Percentiles rank a stretch among this genome's conserved stretches.
These are phyloP conservation scores for Apophysomyces elegans DNA, from an alignment of 371 early-diverging fungal genomes.

Conservation along the genomic window DNA sequence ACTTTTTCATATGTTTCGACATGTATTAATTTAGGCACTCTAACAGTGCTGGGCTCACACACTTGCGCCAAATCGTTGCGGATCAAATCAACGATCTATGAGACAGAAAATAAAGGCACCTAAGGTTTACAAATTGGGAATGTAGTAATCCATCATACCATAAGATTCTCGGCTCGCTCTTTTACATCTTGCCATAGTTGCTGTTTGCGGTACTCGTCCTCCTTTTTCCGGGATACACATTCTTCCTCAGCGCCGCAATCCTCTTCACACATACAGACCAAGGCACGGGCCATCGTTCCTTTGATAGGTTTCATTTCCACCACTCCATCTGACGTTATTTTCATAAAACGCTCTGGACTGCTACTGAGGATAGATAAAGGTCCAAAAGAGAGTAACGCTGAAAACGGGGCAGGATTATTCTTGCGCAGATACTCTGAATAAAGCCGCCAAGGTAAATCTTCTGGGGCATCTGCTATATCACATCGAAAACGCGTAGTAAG, in stretches of 20 bases:
- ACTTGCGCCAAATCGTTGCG: conserved; percentile 89
- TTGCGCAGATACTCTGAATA: conserved; percentile 70
- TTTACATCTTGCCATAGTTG: conserved; percentile 78
- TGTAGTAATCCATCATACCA: conserved; percentile 59
- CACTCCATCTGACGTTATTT: conserved; percentile 52
- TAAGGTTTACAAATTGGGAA: neutral
- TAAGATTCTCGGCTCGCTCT: conserved; percentile 94
- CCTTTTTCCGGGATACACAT: conserved; percentile 33
- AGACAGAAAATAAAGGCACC: conserved; percentile 4
- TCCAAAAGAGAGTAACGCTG: conserved; percentile 66
- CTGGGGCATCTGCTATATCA: conserved; percentile 12
- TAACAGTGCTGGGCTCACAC: conserved; percentile 68
- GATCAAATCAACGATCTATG: conserved; percentile 93
- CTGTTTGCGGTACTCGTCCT: conserved; percentile 57
- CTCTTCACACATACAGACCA: conserved; percentile 46
- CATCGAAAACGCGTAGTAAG: conserved; percentile 83
- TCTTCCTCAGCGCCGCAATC: conserved; percentile 36
- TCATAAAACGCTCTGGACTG: conserved; percentile 90
- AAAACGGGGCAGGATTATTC: conserved; percentile 91
- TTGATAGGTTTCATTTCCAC: conserved; percentile 97
- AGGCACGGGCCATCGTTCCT: conserved; percentile 75
- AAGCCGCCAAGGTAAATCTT: conserved; percentile 42
- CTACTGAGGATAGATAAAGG: conserved; percentile 57
- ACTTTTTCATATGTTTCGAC: conserved; percentile 93
- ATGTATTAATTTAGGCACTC: conserved; percentile 86